phyloP scores from a whole-genome alignment of 768 basidiomycete genomes.

The Suillus decipiens region DNA sequence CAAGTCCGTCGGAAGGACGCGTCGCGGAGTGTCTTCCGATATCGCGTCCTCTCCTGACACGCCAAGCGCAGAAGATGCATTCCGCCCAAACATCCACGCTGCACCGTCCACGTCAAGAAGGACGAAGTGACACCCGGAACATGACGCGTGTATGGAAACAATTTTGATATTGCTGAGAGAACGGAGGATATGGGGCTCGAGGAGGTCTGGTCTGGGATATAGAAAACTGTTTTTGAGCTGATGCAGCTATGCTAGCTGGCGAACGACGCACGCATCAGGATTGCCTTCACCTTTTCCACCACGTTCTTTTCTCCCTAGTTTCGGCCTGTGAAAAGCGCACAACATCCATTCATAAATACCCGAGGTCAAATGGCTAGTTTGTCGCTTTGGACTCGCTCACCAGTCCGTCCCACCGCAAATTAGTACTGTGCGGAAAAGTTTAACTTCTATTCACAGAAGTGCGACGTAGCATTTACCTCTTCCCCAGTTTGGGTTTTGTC shows the following conservation, averaged over 20 bases:
- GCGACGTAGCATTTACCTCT: conserved; percentile 30
- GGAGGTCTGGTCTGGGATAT: conserved; percentile 71
- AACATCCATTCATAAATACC: conserved; percentile 8
- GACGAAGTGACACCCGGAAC: conserved; percentile 75
- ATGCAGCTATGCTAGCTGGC: not conserved
- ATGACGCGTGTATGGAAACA: conserved; percentile 73
- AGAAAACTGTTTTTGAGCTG: not conserved
- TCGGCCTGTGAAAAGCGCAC: conserved; percentile 51
- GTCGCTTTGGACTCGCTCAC: conserved; percentile 44
- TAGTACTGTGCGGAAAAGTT: conserved; percentile 51
- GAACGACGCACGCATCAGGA: conserved; percentile 32
- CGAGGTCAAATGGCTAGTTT: conserved; percentile 10
- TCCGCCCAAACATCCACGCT: conserved; percentile 91
- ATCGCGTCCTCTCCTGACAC: conserved; percentile 53
- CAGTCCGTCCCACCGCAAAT: conserved; percentile 89
- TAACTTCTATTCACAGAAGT: conserved; percentile 14
- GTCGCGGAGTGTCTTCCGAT: conserved; percentile 74
- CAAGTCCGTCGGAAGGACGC: conserved; percentile 56
- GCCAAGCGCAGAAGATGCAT: conserved; percentile 70
- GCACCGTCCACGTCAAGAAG: conserved; percentile 72
- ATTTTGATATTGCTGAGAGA: conserved; percentile 81
- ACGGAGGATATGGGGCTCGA: conserved; percentile 87
- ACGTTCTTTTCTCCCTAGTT: conserved; percentile 75
- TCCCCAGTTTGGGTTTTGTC: conserved; percentile 45
- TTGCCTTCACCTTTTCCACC: conserved; percentile 47